A percentile compares a stretch with the other conserved stretches of the same genome.
Evolutionary conservation across 2,329 filamentous ascomycete species (phyloP).

Genomic region (Aurifilum marmelostoma): DNA sequence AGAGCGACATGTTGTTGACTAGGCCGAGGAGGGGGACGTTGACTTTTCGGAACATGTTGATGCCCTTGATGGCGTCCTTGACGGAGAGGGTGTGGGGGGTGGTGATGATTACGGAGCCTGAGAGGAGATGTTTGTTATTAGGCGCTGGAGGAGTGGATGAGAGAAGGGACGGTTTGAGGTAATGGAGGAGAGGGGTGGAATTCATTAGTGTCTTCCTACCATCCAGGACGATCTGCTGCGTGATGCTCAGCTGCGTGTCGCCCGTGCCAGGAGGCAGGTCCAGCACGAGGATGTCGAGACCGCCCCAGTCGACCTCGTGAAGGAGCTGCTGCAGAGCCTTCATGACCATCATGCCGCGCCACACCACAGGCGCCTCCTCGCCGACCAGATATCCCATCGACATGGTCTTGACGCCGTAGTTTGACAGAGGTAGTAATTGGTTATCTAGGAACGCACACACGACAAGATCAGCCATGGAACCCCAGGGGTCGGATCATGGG

Average conservation of each 20-base stretch:
- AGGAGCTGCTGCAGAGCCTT: slow-evolving; percentile 95
- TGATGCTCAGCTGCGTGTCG: slow-evolving; percentile 95
- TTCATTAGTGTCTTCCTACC: slow-evolving; percentile 51
- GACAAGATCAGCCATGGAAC: not conserved
- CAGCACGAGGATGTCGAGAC: slow-evolving; percentile 83
- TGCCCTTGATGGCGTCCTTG: slow-evolving; percentile 87
- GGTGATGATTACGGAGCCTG: slow-evolving; percentile 81
- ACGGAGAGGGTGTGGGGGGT: slow-evolving; percentile 93
- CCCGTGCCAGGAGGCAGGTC: slow-evolving; percentile 94
- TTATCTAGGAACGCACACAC: slow-evolving; percentile 58
- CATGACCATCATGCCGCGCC: slow-evolving; percentile 96
- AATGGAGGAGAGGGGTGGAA: slow-evolving; percentile 13
- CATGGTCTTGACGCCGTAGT: slow-evolving; percentile 97
- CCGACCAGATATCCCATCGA: slow-evolving; percentile 94
- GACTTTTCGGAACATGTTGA: slow-evolving; percentile 90
- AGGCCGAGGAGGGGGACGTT: slow-evolving; percentile 81
- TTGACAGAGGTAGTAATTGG: slow-evolving; percentile 82
- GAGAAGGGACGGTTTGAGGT: not conserved
- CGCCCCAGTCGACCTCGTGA: slow-evolving; percentile 93
- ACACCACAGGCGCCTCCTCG: slow-evolving; percentile 82
- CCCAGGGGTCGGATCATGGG: not conserved
- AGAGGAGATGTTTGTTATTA: slow-evolving; percentile 2
- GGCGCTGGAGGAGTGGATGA: not conserved
- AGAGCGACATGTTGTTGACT: slow-evolving; percentile 90
- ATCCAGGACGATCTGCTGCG: slow-evolving; percentile 88